phyloP scores from a whole-genome alignment of 2,329 filamentous ascomycete genomes.

The Hirsutella thompsonii region DNA sequence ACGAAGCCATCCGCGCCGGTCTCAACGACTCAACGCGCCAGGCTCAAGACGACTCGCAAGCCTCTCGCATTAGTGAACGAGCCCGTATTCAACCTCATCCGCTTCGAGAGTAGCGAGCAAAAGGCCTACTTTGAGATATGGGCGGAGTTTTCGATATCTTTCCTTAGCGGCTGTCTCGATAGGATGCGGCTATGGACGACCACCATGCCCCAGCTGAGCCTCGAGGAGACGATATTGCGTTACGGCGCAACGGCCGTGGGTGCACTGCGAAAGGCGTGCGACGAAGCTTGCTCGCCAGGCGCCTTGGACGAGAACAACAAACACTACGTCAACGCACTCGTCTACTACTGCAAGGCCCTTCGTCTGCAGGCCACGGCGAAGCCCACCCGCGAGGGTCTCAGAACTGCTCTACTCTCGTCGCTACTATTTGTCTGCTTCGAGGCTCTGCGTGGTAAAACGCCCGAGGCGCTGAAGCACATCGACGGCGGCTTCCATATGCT shows the following conservation, averaged over 20 bases:
- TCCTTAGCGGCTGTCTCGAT: conserved; percentile 21
- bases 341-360: conserved; percentile 27
- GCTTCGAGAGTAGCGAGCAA: conserved; percentile 21
- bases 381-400: conserved; percentile 21
- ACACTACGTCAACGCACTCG: conserved; percentile 26
- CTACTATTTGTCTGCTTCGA: conserved; percentile 29
- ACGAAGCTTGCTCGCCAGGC: conserved; percentile 9
- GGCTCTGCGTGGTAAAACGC: conserved; percentile 23
- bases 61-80: conserved; percentile 15
- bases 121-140: conserved; percentile 25
- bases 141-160: conserved; percentile 19
- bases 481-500: conserved; percentile 26
- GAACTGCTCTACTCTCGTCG: conserved; percentile 25
- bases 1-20: background rate
- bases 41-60: conserved; percentile 14
- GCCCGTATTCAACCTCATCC: conserved; percentile 18
- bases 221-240: conserved; percentile 22
- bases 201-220: conserved; percentile 25
- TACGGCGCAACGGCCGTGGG: conserved; percentile 28
- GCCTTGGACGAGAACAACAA: conserved; percentile 15
- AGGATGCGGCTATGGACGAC: conserved; percentile 23
- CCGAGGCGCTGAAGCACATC: conserved; percentile 26
- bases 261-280: conserved; percentile 21
- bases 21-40: conserved; percentile 1
- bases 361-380: conserved; percentile 23